These are phyloP conservation scores for Ceratobasidium papillatum DNA, from an alignment of 1,284 basidiomycete genomes.

Conservation along the genomic window DNA sequence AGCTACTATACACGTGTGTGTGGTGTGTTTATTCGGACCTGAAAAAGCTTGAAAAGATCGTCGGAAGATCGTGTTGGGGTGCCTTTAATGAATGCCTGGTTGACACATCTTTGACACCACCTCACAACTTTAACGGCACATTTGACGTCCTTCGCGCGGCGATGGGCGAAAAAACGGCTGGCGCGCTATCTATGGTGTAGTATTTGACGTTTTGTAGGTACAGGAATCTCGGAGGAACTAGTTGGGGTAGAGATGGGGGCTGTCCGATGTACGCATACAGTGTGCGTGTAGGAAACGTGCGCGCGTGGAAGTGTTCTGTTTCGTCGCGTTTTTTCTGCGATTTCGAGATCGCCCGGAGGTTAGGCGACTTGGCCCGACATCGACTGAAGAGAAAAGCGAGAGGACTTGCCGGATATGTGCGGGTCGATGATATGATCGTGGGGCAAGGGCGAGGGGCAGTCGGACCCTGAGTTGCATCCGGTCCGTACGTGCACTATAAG, in stretches of 20 bases:
- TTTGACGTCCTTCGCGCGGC: conserved; percentile 2
- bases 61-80: background rate
- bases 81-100: background rate
- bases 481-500: conserved; percentile 4
- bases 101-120: conserved; percentile 27
- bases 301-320: conserved; percentile 18
- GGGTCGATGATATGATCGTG: conserved; percentile 17
- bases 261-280: conserved; percentile 11
- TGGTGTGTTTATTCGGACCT: background rate
- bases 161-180: conserved; percentile 15
- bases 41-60: conserved; percentile 10
- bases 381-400: conserved; percentile 4
- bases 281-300: conserved; percentile 28
- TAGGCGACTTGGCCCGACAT: conserved; percentile 1
- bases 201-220: conserved; percentile 28
- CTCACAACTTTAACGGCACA: background rate
- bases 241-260: conserved; percentile 5
- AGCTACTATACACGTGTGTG: conserved; percentile 7
- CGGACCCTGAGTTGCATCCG: conserved; percentile 37
- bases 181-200: background rate
- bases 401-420: conserved; percentile 3
- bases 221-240: conserved; percentile 25
- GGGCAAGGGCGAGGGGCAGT: conserved; percentile 17
- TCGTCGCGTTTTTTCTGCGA: conserved; percentile 18
- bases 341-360: conserved; percentile 6